Conservation (phyloP, 345 rosid genomes). For the Syzygium aqueum region DNA sequence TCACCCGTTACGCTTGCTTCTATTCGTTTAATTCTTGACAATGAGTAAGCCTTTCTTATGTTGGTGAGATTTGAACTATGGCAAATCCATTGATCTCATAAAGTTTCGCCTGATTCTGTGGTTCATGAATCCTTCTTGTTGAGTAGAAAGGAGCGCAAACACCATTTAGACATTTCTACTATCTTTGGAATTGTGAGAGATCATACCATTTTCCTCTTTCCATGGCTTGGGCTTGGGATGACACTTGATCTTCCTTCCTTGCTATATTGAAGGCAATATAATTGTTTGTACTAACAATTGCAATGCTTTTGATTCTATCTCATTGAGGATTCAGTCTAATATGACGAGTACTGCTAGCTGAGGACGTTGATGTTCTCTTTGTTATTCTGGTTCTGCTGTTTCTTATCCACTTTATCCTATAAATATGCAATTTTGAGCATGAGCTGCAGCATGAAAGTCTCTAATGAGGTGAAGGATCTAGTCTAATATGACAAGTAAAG, state of each 20-base stretch:
- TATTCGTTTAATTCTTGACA: background rate
- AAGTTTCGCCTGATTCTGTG: background rate
- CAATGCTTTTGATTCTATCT: background rate
- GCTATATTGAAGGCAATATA: background rate
- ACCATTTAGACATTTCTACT: background rate
- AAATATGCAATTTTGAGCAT: background rate
- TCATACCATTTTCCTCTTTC: background rate
- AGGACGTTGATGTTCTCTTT: background rate
- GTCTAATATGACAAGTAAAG: background rate
- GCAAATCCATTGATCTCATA: background rate
- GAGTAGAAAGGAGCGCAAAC: background rate
- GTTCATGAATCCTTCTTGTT: background rate
- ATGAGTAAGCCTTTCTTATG: background rate
- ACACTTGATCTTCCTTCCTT: background rate
- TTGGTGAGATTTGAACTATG: background rate
- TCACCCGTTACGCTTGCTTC: background rate
- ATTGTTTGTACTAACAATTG: background rate
- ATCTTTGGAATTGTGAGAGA: background rate
- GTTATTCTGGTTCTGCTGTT: background rate
- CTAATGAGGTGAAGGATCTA: background rate
- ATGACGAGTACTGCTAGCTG: background rate
- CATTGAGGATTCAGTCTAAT: background rate
- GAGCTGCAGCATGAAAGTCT: background rate
- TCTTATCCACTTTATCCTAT: background rate
- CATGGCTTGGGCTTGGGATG: background rate